A percentile compares a stretch with the other conserved stretches of the same genome.
These are phyloP conservation scores for Fulvia fulva DNA, from an alignment of 2,329 filamentous ascomycete species.

Conservation along the genomic window DNA sequence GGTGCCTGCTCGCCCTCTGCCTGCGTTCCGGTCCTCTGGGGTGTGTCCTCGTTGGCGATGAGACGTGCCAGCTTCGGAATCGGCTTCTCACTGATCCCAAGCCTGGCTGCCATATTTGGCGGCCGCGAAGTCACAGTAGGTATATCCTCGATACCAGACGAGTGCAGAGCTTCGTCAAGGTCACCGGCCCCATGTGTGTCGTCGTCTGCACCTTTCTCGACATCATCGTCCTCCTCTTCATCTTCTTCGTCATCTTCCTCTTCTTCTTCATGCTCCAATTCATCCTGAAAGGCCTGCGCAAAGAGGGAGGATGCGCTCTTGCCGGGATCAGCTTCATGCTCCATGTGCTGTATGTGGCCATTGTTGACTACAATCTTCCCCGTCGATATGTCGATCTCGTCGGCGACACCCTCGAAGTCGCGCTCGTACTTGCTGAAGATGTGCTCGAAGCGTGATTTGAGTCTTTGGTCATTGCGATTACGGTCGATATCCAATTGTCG, in stretches of 20 bases:
- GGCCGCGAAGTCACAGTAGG: not conserved
- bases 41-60: slow-evolving; percentile 14
- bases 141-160: not conserved
- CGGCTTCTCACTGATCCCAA: slow-evolving; percentile 8
- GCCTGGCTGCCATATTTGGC: not conserved
- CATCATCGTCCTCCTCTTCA: slow-evolving; percentile 34
- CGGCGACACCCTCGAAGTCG: slow-evolving; percentile 77
- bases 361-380: slow-evolving; percentile 85
- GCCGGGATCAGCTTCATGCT: slow-evolving; percentile 53
- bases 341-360: slow-evolving; percentile 70
- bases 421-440: slow-evolving; percentile 73
- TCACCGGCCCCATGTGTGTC: slow-evolving; percentile 5
- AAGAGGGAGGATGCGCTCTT: slow-evolving; percentile 29
- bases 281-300: slow-evolving; percentile 29
- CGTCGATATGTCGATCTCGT: slow-evolving; percentile 82
- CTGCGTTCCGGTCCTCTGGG: slow-evolving; percentile 1
- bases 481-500: slow-evolving; percentile 18
- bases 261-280: slow-evolving; percentile 31
- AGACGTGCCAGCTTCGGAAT: slow-evolving; percentile 19
- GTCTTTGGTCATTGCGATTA: slow-evolving; percentile 58
- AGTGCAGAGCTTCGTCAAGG: slow-evolving; percentile 1
- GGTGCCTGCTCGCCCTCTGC: not conserved
- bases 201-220: slow-evolving; percentile 18
- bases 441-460: slow-evolving; percentile 79
- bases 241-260: slow-evolving; percentile 35